Percentiles rank a stretch among this genome's conserved stretches.
Evolutionary conservation across 192 early-diverging fungal genomes (phyloP).

Genomic region (Oehlia diaphana): DNA sequence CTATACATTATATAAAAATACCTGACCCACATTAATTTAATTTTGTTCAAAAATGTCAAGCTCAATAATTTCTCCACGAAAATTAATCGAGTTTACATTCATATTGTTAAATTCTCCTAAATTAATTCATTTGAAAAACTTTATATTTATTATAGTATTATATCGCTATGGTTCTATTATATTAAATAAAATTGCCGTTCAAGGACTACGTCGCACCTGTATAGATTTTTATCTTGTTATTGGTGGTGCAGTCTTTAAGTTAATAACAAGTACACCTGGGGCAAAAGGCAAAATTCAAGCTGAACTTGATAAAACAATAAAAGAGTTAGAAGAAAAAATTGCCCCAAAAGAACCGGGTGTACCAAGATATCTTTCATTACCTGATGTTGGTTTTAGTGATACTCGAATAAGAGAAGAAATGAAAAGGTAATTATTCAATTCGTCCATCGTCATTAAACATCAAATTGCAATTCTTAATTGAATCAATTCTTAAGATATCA

Average conservation of each 20-base stretch:
- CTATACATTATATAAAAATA: background rate
- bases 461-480: constrained; percentile 33
- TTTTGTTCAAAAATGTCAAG: background rate
- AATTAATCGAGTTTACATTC: constrained; percentile 30
- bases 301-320: constrained; percentile 76
- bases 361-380: constrained; percentile 65
- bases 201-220: constrained; percentile 55
- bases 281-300: constrained; percentile 67
- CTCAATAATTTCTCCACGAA: constrained; percentile 32
- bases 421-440: constrained; percentile 42
- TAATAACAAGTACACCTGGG: constrained; percentile 39
- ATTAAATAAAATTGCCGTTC: constrained; percentile 50
- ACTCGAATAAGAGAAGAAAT: constrained; percentile 64
- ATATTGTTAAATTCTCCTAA: constrained; percentile 41
- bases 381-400: constrained; percentile 62
- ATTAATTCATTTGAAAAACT: constrained; percentile 55
- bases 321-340: constrained; percentile 80
- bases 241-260: constrained; percentile 12
- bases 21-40: too few species aligned
- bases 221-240: constrained; percentile 35
- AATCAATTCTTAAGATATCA: constrained; percentile 49
- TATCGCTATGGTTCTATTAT: constrained; percentile 47
- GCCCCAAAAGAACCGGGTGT: constrained; percentile 60
- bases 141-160: constrained; percentile 60
- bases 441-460: background rate